Evolutionary conservation across 306 rosid species (phyloP), one percentile per base, ranked within the genome.

Genomic region (Dalbergia oliveri): DNA sequence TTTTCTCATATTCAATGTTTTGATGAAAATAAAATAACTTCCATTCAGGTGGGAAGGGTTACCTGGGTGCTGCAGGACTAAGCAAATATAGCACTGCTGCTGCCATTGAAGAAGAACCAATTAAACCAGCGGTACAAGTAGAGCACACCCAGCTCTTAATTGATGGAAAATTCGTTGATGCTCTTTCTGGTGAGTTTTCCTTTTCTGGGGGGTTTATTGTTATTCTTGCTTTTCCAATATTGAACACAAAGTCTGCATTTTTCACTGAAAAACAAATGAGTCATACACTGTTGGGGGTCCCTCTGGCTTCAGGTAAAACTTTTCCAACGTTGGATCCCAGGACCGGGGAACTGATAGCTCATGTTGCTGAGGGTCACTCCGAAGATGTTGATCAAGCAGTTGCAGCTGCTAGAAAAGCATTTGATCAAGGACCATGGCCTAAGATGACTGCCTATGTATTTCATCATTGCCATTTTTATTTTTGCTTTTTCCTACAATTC

Each of bases 391-490:
- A 95, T 84, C 81, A 93, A 51, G 99, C 99, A 18, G 97, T 93
- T 82, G 80, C 84, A n/a, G 92, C 94, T 69, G 99, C 99, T 0
- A 90, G 97, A 15, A 91, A 79, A 82, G 99, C 99, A 44, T 95
- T 95, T 44, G 97, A 93, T 80, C 87, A 86, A 64, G 99, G 96
- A 18, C 98, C 99, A 47, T 95, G 99, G 99, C 96, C 98, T 57
- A 95, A 26, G 87, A 84, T 93, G 93, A 60, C 98, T 67, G 97
- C 98, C 56, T 95, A 95, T 89, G 98, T 95, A 81, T 80, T 70
- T 66, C 33, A 69, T 66, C 76, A 59, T 35, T 74, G 44, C 21
- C 47, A 23, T 8, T 58, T 16, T 73, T 26, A 11, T 14, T 81
- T 81, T 56, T 56, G 5, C 15, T 69, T 53, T 73, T 10, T 69